These are phyloP conservation scores for Daldinia bambusicola DNA, from an alignment of 495 filamentous ascomycete genomes.

Conservation along the genomic window DNA sequence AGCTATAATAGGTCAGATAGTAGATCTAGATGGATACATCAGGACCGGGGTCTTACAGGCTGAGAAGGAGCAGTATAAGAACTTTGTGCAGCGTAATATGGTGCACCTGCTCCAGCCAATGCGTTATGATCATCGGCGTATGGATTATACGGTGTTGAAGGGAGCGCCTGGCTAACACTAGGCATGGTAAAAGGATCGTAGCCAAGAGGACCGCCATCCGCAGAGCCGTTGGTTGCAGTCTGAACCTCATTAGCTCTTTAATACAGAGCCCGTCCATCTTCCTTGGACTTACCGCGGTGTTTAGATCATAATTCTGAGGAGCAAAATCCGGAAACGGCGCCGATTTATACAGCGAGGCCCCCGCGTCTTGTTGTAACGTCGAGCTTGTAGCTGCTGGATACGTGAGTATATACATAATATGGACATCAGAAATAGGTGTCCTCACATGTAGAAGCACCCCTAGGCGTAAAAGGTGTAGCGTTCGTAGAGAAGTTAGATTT, in stretches of 20 bases:
- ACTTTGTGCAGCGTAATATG: constrained; percentile 59
- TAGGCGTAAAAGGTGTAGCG: constrained; percentile 92
- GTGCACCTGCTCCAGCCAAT: constrained; percentile 59
- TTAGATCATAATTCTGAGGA: constrained; percentile 76
- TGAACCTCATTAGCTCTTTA: constrained; percentile 24
- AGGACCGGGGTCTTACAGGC: constrained; percentile 64
- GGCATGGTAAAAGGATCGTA: constrained; percentile 73
- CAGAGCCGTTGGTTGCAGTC: constrained; percentile 44
- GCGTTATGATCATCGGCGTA: constrained; percentile 69
- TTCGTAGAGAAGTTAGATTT: constrained; percentile 79
- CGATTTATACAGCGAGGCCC: constrained; percentile 60
- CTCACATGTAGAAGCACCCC: constrained; percentile 53
- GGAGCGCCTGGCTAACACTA: constrained; percentile 62
- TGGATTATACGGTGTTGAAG: constrained; percentile 68
- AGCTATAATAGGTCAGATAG: constrained; percentile 57
- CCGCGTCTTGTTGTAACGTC: constrained; percentile 50
- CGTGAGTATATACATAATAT: constrained; percentile 38
- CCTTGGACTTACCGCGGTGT: constrained; percentile 66
- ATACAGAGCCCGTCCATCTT: neutral
- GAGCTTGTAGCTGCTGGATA: constrained; percentile 50
- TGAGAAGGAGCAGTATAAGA: constrained; percentile 65
- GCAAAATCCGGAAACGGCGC: constrained; percentile 79
- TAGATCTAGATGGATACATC: neutral
- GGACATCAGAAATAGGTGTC: neutral
- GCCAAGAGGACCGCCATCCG: constrained; percentile 43